Evolutionary conservation across 331 rosid species (phyloP), one percentile per base, ranked within the genome.

Genomic region (Stylosanthes scabra): DNA sequence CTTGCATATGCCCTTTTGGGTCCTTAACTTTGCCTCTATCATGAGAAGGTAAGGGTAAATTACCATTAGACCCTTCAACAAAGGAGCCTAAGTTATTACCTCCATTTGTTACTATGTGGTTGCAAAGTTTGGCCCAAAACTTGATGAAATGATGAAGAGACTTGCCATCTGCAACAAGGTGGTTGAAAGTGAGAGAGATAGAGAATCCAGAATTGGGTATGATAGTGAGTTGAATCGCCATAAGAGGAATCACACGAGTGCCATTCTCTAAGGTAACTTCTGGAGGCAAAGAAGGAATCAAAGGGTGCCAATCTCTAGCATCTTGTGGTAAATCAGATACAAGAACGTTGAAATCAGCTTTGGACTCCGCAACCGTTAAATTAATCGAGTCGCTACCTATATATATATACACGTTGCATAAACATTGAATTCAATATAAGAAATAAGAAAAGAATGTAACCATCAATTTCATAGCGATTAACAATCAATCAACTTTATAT

Each of bases 161-260:
- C 16, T 14, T 62, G 6, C 86, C 96, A 42, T 88, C 92, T 0
- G 34, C 82, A 0, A 77, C 83, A 13, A 79, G 68, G 27, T 90
- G 96, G 28, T 29, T 15, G 63, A 68, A 85, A 0, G 80, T 59
- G 25, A 85, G 40, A 5, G 79, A 80, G 0, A 88, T 59, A 49
- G 65, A 66, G 11, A 90, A 69, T 6, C 92, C 92, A 0, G 63
- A 66, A 42, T 85, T 74, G 0, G 94, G 88, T 2, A 88, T 64
- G 20, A 90, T 9, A 0, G 92, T 90, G 27, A 87, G 66, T 9
- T 88, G 88, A 63, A 90, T 14, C 2, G 87, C 83, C 74, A 85
- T 39, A 6, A 90, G 73, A 13, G 96, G 84, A 0, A 64, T 0
- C 16, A 70, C 74, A 11, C 82, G 81, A 0, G 84, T 42, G 51